Base-by-base conservation (phyloP, 176 grass and related monocot species). In the Cenchrus fungigraminus region DNA sequence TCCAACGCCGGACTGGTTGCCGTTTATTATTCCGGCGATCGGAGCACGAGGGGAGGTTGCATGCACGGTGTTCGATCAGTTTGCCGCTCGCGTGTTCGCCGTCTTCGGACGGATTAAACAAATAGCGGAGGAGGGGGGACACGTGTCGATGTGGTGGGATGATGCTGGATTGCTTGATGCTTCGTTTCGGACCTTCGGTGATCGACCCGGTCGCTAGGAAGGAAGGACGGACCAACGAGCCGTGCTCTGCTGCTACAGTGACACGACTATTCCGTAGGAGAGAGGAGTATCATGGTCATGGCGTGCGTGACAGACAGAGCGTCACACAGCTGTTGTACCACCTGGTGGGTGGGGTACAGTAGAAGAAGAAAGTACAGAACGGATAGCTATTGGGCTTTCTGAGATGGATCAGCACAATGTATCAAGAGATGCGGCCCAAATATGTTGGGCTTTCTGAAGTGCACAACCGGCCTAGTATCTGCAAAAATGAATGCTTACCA, bases 41-140 rank as follows among this genome's bases (percentile, higher is more conserved):
- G 50, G 34, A 67, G 62, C 78, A n/a, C 79, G 79, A 81, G 79
- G n/a, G 37, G 37, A 40, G 37, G 37, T 4, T 40, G 37, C 37
- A 40, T 2, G 37, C 78, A 52, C 63, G 63, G 4, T 7, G 63
- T 55, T 78, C 64, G 49, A 40, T 80, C 47, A 19, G 13, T 50
- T 80, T 13, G 11, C 64, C 9, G 45, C 61, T 6, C 62, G 16
- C 40, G 78, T 49, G 5, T 42, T 43, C 79, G 2, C 45, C 46
- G 47, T 11, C 63, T n/a, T 22, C 50, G 63, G 63, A 25, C 12
- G 63, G 78, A 53, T 68, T 51, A 19, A 80, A 67, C 10, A 40
- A 80, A 53, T 55, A 63, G 16, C n/a, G 49, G 1, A n/a, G 11
- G 64, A 10, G 19, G 22, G 1, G 37, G n/a, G 0, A 14, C 51